These are phyloP conservation scores for Colletotrichum sansevieriae DNA, from an alignment of 2,329 filamentous ascomycete species.

Conservation along the genomic window DNA sequence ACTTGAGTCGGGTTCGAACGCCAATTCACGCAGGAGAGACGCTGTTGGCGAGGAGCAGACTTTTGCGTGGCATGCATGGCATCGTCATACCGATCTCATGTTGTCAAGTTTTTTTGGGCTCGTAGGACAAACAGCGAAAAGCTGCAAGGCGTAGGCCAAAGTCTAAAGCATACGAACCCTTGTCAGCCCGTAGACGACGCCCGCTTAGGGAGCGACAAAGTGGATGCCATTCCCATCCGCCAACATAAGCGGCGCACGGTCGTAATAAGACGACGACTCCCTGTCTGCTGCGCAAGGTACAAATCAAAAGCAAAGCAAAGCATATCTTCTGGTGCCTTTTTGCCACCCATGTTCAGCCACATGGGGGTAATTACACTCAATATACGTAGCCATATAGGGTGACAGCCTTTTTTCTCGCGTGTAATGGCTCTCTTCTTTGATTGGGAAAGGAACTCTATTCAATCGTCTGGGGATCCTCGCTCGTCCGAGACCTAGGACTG, in stretches of 20 bases:
- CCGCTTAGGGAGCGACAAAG: conserved; percentile 4
- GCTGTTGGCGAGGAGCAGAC: not conserved
- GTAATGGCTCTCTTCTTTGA: conserved; percentile 7
- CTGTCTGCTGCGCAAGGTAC: conserved; percentile 27
- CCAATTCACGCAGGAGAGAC: not conserved
- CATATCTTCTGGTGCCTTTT: too few species aligned
- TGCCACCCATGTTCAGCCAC: too few species aligned
- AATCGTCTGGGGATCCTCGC: conserved; percentile 17
- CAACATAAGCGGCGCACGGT: conserved; percentile 1
- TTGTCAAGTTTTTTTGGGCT: not conserved
- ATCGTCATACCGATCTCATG: conserved; percentile 36
- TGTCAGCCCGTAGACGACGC: conserved; percentile 5
- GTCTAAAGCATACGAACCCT: conserved; percentile 9
- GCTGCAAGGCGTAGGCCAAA: conserved; percentile 29
- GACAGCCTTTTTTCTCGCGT: conserved; percentile 3
- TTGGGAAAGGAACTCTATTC: conserved; percentile 35
- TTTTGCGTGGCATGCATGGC: conserved; percentile 26
- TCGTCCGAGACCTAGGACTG: conserved; percentile 2
- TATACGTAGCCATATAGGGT: conserved; percentile 5
- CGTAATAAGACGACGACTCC: conserved; percentile 3
- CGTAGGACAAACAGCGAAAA: not conserved
- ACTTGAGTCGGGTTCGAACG: not conserved
- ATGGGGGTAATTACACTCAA: not conserved
- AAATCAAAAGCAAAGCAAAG: conserved; percentile 5
- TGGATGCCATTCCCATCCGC: conserved; percentile 13